These are phyloP conservation scores for Salix purpurea DNA, from an alignment of 345 rosid genomes.

Conservation along the genomic window DNA sequence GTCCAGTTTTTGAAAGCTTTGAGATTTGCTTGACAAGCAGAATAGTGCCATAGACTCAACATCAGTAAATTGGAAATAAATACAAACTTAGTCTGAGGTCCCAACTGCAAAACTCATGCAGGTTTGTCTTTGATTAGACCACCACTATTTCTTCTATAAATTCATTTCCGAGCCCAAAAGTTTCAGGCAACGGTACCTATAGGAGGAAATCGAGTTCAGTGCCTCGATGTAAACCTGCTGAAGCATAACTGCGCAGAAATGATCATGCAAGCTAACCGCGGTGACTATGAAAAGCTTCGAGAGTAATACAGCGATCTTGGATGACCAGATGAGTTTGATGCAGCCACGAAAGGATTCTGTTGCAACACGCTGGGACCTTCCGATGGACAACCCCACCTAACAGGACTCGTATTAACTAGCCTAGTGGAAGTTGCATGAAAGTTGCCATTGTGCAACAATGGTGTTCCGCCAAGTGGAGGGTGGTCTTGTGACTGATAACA, in stretches of 20 bases:
- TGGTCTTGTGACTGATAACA: slow-evolving; percentile 34
- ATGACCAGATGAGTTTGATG: slow-evolving; percentile 33
- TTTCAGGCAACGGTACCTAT: background rate
- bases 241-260: slow-evolving; percentile 1
- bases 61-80: slow-evolving; percentile 19
- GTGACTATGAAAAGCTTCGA: slow-evolving; percentile 38
- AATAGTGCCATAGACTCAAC: slow-evolving; percentile 26
- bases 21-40: slow-evolving; percentile 12
- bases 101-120: slow-evolving; percentile 6
- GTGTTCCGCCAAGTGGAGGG: slow-evolving; percentile 20
- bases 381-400: slow-evolving; percentile 36
- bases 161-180: slow-evolving; percentile 6
- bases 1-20: slow-evolving; percentile 13
- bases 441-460: slow-evolving; percentile 11
- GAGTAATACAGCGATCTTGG: slow-evolving; percentile 35
- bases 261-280: slow-evolving; percentile 1
- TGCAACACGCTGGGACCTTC: slow-evolving; percentile 36
- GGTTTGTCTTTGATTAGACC: slow-evolving; percentile 15
- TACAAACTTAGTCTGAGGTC: slow-evolving; percentile 23
- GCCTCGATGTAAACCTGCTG: slow-evolving; percentile 5
- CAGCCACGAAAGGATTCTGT: slow-evolving; percentile 29
- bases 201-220: slow-evolving; percentile 8
- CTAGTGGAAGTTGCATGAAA: slow-evolving; percentile 22
- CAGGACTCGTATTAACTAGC: slow-evolving; percentile 32
- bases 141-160: slow-evolving; percentile 19